Percentiles rank a stretch among this genome's conserved stretches.
phyloP scores from a whole-genome alignment of 805 yeast genomes.

The Yarrowia osloensis region DNA sequence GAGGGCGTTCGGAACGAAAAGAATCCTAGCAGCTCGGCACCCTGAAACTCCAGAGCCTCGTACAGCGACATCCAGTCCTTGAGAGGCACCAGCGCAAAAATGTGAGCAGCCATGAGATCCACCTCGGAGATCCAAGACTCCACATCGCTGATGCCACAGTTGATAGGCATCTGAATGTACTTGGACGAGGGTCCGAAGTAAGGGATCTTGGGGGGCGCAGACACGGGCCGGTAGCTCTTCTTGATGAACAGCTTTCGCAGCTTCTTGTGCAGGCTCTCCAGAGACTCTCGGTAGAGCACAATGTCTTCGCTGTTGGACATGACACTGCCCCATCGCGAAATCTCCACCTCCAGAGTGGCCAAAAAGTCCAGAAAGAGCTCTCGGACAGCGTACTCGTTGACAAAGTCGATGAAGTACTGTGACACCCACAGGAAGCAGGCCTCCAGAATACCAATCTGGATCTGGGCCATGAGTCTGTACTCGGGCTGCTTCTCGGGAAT shows the following conservation, averaged over 20 bases:
- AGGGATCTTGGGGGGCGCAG: conserved; percentile 37
- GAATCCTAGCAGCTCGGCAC: conserved; percentile 59
- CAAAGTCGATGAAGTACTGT: conserved; percentile 73
- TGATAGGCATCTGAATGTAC: conserved; percentile 29
- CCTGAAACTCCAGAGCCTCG: conserved; percentile 71
- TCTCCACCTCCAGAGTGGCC: conserved; percentile 67
- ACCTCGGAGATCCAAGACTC: conserved; percentile 63
- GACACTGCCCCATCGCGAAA: conserved; percentile 42
- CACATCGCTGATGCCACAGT: conserved; percentile 41
- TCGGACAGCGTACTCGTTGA: conserved; percentile 64
- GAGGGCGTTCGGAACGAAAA: conserved; percentile 51
- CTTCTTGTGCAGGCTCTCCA: conserved; percentile 55
- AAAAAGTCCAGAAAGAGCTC: conserved; percentile 62
- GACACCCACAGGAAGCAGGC: conserved; percentile 69
- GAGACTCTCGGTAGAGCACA: conserved; percentile 36
- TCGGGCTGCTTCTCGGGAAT: conserved; percentile 43
- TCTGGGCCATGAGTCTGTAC: conserved; percentile 68
- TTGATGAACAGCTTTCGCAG: conserved; percentile 60
- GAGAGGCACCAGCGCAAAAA: conserved; percentile 58
- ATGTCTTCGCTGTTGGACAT: conserved; percentile 20
- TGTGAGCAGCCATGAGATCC: conserved; percentile 60
- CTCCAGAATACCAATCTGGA: conserved; percentile 80
- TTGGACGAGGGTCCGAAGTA: conserved; percentile 32
- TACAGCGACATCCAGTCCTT: conserved; percentile 80
- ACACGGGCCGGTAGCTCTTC: conserved; percentile 42